A percentile compares a stretch with the other conserved stretches of the same genome.
Conservation (phyloP, 371 early-diverging fungal species). For the Mortierella sp. region DNA sequence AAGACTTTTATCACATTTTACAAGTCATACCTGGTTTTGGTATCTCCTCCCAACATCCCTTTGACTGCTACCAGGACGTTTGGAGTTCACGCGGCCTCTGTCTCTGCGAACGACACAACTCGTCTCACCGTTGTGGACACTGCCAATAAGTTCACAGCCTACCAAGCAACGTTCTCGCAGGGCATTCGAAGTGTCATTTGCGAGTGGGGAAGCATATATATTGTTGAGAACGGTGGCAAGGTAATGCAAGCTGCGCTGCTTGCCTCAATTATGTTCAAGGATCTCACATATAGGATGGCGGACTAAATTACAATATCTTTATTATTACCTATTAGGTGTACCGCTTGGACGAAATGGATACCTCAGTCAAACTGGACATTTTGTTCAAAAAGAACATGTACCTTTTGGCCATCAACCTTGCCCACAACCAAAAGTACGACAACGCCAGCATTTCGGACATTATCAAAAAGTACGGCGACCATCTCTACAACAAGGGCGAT, state of each 20-base stretch:
- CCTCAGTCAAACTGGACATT: conserved; percentile 88
- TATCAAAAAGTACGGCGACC: conserved; percentile 94
- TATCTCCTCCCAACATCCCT: conserved; percentile 75
- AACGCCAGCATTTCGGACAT: conserved; percentile 88
- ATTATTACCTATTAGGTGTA: conserved; percentile 68
- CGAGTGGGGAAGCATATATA: conserved; percentile 94
- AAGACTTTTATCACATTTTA: conserved; percentile 85
- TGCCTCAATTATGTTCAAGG: too few species aligned
- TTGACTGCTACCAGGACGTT: conserved; percentile 53
- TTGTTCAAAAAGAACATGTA: conserved; percentile 91
- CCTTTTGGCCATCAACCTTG: conserved; percentile 87
- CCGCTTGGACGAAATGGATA: conserved; percentile 89
- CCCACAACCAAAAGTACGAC: conserved; percentile 81
- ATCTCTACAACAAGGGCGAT: conserved; percentile 90
- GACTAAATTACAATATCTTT: background rate
- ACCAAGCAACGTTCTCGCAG: conserved; percentile 78
- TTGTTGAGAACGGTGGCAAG: conserved; percentile 86
- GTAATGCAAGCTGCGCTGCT: conserved; percentile 52
- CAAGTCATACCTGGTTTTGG: conserved; percentile 82
- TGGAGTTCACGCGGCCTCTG: conserved; percentile 36
- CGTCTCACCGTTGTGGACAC: conserved; percentile 92
- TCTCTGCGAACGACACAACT: conserved; percentile 65
- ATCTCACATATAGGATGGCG: background rate
- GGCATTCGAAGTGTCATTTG: conserved; percentile 79
- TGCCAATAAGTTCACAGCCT: conserved; percentile 91